Conservation (phyloP, 345 rosid genomes). For the Hibiscus trionum region DNA sequence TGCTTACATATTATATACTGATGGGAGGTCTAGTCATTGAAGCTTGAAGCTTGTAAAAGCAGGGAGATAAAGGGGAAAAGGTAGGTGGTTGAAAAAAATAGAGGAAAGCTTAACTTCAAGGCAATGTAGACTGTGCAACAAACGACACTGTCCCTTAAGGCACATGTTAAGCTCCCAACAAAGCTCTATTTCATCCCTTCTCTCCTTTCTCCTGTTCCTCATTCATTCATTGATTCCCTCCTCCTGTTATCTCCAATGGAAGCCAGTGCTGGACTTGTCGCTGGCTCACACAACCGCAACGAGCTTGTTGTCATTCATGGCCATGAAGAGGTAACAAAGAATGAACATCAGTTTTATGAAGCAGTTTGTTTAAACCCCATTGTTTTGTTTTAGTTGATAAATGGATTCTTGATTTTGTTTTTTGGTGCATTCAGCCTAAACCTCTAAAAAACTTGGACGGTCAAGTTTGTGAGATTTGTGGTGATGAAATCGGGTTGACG, state of each 20-base stretch:
- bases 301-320: constrained; percentile 97
- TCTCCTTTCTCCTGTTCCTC: background rate
- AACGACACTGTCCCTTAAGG: constrained; percentile 29
- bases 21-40: background rate
- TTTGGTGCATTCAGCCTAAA: constrained; percentile 52
- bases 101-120: constrained; percentile 76
- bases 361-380: background rate
- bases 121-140: constrained; percentile 94
- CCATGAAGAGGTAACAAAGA: constrained; percentile 71
- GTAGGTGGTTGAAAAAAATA: constrained; percentile 27
- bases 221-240: background rate
- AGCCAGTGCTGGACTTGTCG: constrained; percentile 98
- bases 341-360: background rate
- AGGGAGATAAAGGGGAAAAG: constrained; percentile 4
- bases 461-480: constrained; percentile 92
- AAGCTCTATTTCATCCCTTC: constrained; percentile 19
- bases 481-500: constrained; percentile 71
- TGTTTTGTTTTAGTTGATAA: background rate
- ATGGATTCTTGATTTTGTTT: background rate
- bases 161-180: constrained; percentile 4
- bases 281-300: constrained; percentile 97
- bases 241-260: constrained; percentile 42
- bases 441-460: constrained; percentile 85
- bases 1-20: background rate
- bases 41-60: constrained; percentile 7